These are phyloP conservation scores for Panaeolus papilionaceus DNA, from an alignment of 768 basidiomycete species.

Conservation along the genomic window DNA sequence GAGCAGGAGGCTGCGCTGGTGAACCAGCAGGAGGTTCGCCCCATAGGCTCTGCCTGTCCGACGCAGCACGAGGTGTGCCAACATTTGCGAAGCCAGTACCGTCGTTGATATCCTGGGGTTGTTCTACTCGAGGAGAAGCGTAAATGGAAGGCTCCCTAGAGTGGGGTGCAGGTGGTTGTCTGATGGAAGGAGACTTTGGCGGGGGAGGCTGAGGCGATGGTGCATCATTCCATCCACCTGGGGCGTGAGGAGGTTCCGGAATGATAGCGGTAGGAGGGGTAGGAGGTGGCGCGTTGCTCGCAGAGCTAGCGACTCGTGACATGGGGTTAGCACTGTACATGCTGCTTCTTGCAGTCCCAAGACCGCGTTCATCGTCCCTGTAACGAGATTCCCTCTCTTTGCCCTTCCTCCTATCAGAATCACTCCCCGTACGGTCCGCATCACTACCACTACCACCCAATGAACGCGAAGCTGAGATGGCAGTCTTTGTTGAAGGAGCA, in stretches of 20 bases:
- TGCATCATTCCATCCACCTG: constrained; percentile 20
- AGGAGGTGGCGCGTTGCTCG: constrained; percentile 2
- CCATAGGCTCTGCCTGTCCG: constrained; percentile 1
- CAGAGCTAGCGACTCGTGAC: constrained; percentile 21
- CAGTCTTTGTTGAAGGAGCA: constrained; percentile 26
- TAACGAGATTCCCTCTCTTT: constrained; percentile 31
- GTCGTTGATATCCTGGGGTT: background rate
- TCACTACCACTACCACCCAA: constrained; percentile 27
- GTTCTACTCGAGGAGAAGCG: constrained; percentile 8
- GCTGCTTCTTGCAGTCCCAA: background rate
- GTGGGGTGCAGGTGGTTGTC: constrained; percentile 21
- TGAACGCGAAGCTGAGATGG: constrained; percentile 18
- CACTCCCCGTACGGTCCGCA: constrained; percentile 29
- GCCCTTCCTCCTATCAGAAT: constrained; percentile 32
- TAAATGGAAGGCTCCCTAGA: constrained; percentile 22
- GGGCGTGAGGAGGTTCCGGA: background rate
- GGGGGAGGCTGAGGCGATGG: constrained; percentile 20
- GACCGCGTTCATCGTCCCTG: constrained; percentile 20
- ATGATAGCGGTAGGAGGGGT: constrained; percentile 3
- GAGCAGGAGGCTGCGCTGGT: background rate
- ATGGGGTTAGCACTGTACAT: constrained; percentile 16
- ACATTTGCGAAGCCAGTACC: constrained; percentile 1
- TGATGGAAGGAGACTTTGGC: constrained; percentile 28
- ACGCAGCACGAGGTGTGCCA: background rate
- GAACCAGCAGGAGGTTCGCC: background rate